Evolutionary conservation across 106 monocot species (phyloP), one percentile per base, ranked within the genome.

Genomic region (Narthecium ossifragum): DNA sequence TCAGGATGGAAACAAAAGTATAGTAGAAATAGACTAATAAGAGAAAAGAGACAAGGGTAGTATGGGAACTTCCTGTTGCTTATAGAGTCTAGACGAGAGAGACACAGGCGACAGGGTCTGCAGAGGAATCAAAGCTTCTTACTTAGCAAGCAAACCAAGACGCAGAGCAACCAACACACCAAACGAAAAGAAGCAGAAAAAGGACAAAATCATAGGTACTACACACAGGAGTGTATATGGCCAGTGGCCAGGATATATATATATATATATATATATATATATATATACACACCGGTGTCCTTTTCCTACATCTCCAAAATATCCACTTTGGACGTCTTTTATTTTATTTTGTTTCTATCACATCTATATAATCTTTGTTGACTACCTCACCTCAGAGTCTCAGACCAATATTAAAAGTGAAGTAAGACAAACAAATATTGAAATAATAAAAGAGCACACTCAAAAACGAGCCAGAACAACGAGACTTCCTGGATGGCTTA

Each of bases 91-190:
- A 6, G 18, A 18, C 18, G 43, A 10, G 17, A 13, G 18, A 22
- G 1, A 33, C 50, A n/a, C 8, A 60, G 31, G 5, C 38, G 15
- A 51, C 71, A 51, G 63, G 36, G 21, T 31, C 56, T 38, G 67
- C 10, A 9, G 2, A 26, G 43, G 67, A 78, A 73, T 63, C 72
- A 72, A 58, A 73, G 67, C 68, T 73, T 78, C 78, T 68, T 63
- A 17, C 37, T 36, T 41, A 24, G 28, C 66, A 31, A 49, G 61
- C 50, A 45, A 47, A 53, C 39, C 45, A 31, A 54, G 60, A 31
- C 46, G 21, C 13, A 57, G 20, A 6, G 25, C 46, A 29, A 25
- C n/a, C 8, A 3, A 18, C 14, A 50, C 15, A 63, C 49, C 31
- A 21, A 27, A 53, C 21, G 14, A 54, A 22, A 52, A 25, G n/a